Percentiles rank a stretch among this genome's conserved stretches.
phyloP scores from a whole-genome alignment of 305 asterid species.

The Andrographis paniculata region DNA sequence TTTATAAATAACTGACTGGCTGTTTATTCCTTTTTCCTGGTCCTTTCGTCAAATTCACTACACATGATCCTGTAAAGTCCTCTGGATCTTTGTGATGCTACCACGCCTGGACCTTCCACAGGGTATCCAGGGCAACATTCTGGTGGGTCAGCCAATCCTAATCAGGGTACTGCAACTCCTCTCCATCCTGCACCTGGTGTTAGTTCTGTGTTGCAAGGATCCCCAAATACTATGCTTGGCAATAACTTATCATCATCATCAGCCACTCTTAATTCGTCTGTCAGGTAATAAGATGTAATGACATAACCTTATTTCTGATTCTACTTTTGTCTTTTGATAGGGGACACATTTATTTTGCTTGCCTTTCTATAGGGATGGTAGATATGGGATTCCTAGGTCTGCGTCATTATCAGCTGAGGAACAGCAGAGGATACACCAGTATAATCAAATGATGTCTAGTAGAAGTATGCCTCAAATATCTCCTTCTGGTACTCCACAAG shows the following conservation, averaged over 20 bases:
- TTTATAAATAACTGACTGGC: constrained; percentile 4
- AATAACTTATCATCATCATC: constrained; percentile 44
- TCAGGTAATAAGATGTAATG: constrained; percentile 37
- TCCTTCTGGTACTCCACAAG: constrained; percentile 45
- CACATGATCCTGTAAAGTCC: constrained; percentile 41
- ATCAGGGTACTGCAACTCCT: constrained; percentile 32
- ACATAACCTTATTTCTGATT: constrained; percentile 5
- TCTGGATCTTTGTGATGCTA: constrained; percentile 55
- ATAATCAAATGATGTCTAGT: constrained; percentile 41
- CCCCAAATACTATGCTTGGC: constrained; percentile 44
- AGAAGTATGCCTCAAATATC: constrained; percentile 38
- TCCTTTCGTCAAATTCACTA: constrained; percentile 11
- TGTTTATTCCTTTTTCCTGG: constrained; percentile 3
- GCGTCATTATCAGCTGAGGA: constrained; percentile 44
- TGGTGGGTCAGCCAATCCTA: constrained; percentile 36
- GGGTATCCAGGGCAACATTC: constrained; percentile 57
- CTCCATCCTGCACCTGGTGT: constrained; percentile 39
- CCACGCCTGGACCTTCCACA: constrained; percentile 35
- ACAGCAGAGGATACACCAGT: constrained; percentile 56
- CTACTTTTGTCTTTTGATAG: constrained; percentile 9
- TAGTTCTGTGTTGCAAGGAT: constrained; percentile 37
- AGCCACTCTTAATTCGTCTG: constrained; percentile 35
- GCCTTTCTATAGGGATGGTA: constrained; percentile 36
- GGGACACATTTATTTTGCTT: constrained; percentile 11
- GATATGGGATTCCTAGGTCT: constrained; percentile 49